These are phyloP conservation scores for Ogataea zsoltii DNA, from an alignment of 805 yeast species.

Conservation along the genomic window DNA sequence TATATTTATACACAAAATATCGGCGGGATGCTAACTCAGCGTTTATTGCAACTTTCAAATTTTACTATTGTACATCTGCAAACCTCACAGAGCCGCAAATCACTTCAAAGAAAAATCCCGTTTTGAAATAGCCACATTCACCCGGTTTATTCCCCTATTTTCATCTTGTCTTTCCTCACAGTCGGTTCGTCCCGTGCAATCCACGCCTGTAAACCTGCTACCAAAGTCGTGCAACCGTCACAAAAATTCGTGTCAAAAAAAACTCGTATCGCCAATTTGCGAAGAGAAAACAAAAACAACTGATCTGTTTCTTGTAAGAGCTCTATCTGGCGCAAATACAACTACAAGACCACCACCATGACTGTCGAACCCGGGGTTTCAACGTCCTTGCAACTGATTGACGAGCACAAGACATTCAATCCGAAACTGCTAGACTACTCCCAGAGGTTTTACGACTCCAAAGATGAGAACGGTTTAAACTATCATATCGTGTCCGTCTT, in stretches of 20 bases:
- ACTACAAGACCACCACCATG: not conserved
- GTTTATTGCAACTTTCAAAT: not conserved
- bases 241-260: not conserved
- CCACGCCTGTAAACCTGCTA: slow-evolving; percentile 5
- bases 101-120: too few relatives aligned
- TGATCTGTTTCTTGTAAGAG: too few relatives aligned
- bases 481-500: slow-evolving; percentile 94
- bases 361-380: not conserved
- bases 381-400: slow-evolving; percentile 58
- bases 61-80: too few relatives aligned
- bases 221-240: slow-evolving; percentile 1
- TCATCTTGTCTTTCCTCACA: not conserved
- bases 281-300: too few relatives aligned
- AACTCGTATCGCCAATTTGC: too few relatives aligned
- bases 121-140: too few relatives aligned
- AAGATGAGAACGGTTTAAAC: slow-evolving; percentile 55
- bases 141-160: not conserved
- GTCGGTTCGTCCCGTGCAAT: not conserved
- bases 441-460: slow-evolving; percentile 25
- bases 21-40: not conserved
- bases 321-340: not conserved
- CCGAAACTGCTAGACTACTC: slow-evolving; percentile 33
- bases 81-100: too few relatives aligned
- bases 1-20: not conserved
- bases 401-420: slow-evolving; percentile 59